Base-by-base conservation (phyloP, 331 rosid species). In the Malus hybrid region DNA sequence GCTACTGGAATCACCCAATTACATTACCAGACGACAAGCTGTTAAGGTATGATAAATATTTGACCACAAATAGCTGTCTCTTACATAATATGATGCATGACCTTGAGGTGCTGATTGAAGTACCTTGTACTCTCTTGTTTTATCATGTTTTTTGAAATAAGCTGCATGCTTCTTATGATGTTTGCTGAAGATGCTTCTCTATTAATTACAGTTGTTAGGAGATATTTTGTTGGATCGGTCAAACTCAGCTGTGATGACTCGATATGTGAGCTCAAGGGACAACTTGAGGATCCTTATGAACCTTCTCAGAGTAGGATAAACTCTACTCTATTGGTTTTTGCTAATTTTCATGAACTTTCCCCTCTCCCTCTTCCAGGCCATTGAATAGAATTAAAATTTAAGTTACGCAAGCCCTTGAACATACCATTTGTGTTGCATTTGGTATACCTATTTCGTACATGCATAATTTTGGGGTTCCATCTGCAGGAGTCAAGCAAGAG, bases 1-100 rank as follows among this genome's bases (percentile, higher is more conserved):
- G 96, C 81, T 94, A 79, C 81, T 94, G 81, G 99, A 94, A 77
- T 94, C 99, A 65, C 46, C 92, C 79, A 94, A 94, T 80, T 94
- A 94, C 83, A 94, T 94, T 80, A 94, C 99, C 65, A 87, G 97
- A 85, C 89, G 99, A 77, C 97, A 90, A 83, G 99, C 99, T 77
- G 88, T 94, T 67, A 94, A 92, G 97, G 99, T 94, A 80, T 72
- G 76, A 13, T 31, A 67, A 57, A 48, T 80, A 65, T 77, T 77
- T 68, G 65, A 71, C 27, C 66, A 68, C 76, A 5, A 27, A 27
- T 32, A 39, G 22, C 55, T 74, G 24, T 64, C 7, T 67, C 14
- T 3, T 39, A 24, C 24, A 36, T 36, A 56, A 39, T 24, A 24
- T 15, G 20, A 24, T 9, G 15, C 15, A 71, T 32, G 72, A 54